Evolutionary conservation across 805 yeast species (phyloP), one percentile per base, ranked within the genome.

Genomic region (Debaryomyces tyrocola): DNA sequence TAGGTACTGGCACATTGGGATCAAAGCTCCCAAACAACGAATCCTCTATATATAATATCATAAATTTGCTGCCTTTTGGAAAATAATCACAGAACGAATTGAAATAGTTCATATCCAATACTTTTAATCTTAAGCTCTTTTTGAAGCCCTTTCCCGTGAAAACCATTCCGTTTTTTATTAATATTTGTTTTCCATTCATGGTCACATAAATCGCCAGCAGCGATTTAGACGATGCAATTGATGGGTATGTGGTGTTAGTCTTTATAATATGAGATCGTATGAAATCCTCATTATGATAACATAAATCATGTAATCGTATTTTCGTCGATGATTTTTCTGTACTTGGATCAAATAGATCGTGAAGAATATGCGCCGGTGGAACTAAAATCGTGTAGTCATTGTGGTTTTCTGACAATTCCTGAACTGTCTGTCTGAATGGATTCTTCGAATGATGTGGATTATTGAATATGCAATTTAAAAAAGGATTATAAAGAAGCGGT

Each of bases 401-500:
- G 33, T 84, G 80, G 49, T 62, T 64, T 37, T 57, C 61, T 2
- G 71, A 55, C 20, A 85, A 56, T 41, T 63, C 73, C 4, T 64
- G 58, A 33, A 82, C 70, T 6, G 80, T 67, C n/a, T 70, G 72
- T 47, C 73, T 76, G 42, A 75, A 65, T 12, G 83, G 75, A 0
- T 81, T 46, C 67, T 70, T 66, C 20, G 49, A 48, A 31, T 60
- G 56, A 38, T 60, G 59, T 0, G 86, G 84, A 54, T 85, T 82
- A 65, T 85, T 83, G 69, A 87, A 85, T 6, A 86, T 63, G 33
- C 82, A 74, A 60, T 85, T 82, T 28, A 86, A 66, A 31, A 84
- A 67, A 7, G 91, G 90, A 55, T 86, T 85, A 46, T 77, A 64
- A 45, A 84, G 66, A 37, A 73, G 59, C 2, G 88, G 87, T 31